These are phyloP conservation scores for Suillus brevipes DNA, from an alignment of 768 basidiomycete species.

Conservation along the genomic window DNA sequence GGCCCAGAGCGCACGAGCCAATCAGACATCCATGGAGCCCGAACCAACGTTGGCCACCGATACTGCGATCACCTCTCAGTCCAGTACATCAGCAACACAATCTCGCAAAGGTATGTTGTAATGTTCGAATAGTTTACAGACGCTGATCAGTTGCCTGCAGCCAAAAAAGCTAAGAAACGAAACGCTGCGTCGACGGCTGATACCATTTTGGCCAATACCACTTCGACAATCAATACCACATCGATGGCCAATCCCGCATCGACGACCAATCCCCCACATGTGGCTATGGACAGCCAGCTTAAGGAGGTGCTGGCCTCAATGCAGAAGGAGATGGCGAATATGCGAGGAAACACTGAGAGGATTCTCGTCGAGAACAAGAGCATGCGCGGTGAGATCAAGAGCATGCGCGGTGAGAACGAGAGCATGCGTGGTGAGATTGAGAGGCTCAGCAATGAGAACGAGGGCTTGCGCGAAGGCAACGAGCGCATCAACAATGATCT, in stretches of 20 bases:
- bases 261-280: neutral
- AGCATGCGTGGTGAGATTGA: neutral
- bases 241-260: neutral
- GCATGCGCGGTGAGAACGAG: neutral
- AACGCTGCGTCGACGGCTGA: too few species aligned
- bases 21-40: neutral
- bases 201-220: too few species aligned
- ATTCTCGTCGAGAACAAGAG: neutral
- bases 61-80: too few species aligned
- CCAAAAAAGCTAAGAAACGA: too few species aligned
- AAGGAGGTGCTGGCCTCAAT: neutral
- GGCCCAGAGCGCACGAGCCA: neutral
- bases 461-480: neutral
- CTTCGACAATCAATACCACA: too few species aligned
- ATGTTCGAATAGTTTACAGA: too few species aligned
- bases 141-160: too few species aligned
- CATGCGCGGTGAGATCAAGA: neutral
- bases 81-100: too few species aligned
- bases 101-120: too few species aligned
- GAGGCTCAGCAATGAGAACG: neutral
- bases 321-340: neutral
- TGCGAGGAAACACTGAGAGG: neutral
- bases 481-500: neutral
- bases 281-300: neutral
- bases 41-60: too few species aligned